A percentile compares a stretch with the other conserved stretches of the same genome.
These are phyloP conservation scores for Citrus medica DNA, from an alignment of 345 rosid genomes.

Conservation along the genomic window DNA sequence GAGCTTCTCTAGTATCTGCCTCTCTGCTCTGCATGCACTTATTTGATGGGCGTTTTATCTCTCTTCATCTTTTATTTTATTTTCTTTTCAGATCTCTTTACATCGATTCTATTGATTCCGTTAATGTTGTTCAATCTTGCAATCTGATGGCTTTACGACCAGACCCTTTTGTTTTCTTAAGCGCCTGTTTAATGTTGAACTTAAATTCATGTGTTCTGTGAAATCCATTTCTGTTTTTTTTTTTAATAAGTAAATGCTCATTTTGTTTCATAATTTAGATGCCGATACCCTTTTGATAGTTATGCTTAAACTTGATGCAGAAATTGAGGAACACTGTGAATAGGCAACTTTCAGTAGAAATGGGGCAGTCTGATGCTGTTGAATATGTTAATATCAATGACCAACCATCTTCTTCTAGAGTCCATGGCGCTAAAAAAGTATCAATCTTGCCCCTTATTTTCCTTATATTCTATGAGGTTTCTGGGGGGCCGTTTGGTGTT, in stretches of 20 bases:
- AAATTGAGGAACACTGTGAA: conserved; percentile 27
- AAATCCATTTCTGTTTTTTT: neutral
- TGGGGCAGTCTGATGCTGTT: conserved; percentile 26
- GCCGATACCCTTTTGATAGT: neutral
- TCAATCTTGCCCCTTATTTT: too few species aligned
- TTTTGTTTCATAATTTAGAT: neutral
- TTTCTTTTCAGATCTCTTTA: neutral
- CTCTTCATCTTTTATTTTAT: neutral
- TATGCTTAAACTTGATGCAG: conserved; percentile 20
- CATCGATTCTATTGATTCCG: neutral
- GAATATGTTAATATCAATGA: neutral
- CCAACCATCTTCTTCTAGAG: too few species aligned
- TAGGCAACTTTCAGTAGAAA: conserved; percentile 27
- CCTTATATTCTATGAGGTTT: conserved; percentile 18
- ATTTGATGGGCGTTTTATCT: neutral
- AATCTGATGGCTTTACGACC: neutral
- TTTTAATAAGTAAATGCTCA: neutral
- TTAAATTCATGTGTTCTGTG: neutral
- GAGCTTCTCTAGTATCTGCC: neutral
- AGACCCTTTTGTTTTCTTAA: neutral
- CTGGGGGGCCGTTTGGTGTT: conserved; percentile 75
- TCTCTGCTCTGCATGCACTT: neutral
- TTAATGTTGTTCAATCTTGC: neutral
- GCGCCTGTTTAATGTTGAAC: neutral
- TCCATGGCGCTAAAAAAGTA: too few species aligned